Conservation (phyloP, 2,329 filamentous ascomycete genomes). For the Didymella pomorum region DNA sequence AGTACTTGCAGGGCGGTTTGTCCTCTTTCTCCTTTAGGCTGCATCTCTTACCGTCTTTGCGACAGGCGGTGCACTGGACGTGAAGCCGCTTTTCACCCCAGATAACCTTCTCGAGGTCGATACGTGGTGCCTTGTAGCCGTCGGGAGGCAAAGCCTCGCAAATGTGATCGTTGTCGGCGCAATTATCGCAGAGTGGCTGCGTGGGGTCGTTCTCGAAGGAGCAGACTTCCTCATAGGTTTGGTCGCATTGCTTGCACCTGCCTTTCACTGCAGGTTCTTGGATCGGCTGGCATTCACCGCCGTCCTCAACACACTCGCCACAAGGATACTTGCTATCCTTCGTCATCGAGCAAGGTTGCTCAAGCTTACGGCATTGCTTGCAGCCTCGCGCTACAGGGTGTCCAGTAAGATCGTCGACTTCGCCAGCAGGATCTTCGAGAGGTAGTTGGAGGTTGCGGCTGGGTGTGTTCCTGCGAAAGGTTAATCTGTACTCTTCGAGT, state of each 20-base stretch:
- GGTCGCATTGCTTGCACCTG: slow-evolving; percentile 42
- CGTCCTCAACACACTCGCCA: slow-evolving; percentile 26
- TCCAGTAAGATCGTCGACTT: slow-evolving; percentile 42
- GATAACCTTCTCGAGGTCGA: slow-evolving; percentile 31
- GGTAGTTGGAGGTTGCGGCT: slow-evolving; percentile 20
- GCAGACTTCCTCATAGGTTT: slow-evolving; percentile 24
- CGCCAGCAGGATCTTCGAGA: slow-evolving; percentile 34
- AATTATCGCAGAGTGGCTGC: slow-evolving; percentile 33
- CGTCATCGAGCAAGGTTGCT: slow-evolving; percentile 36
- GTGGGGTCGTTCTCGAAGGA: slow-evolving; percentile 32
- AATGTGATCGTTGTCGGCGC: slow-evolving; percentile 20
- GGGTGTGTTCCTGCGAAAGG: slow-evolving; percentile 25
- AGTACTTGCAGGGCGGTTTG: slow-evolving; percentile 46
- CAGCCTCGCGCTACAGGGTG: slow-evolving; percentile 49
- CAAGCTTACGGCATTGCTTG: slow-evolving; percentile 39
- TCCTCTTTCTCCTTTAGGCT: slow-evolving; percentile 40
- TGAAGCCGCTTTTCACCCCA: slow-evolving; percentile 31
- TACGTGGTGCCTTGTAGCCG: slow-evolving; percentile 29
- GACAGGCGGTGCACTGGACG: slow-evolving; percentile 41
- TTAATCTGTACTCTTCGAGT: slow-evolving; percentile 12
- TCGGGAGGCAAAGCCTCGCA: slow-evolving; percentile 29
- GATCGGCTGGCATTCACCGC: slow-evolving; percentile 46
- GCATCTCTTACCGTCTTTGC: slow-evolving; percentile 39
- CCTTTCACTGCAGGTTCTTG: slow-evolving; percentile 41
- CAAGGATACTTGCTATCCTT: slow-evolving; percentile 42